These are phyloP conservation scores for Sordariomycetes sp. DNA, from an alignment of 2,329 filamentous ascomycete species.

Conservation along the genomic window DNA sequence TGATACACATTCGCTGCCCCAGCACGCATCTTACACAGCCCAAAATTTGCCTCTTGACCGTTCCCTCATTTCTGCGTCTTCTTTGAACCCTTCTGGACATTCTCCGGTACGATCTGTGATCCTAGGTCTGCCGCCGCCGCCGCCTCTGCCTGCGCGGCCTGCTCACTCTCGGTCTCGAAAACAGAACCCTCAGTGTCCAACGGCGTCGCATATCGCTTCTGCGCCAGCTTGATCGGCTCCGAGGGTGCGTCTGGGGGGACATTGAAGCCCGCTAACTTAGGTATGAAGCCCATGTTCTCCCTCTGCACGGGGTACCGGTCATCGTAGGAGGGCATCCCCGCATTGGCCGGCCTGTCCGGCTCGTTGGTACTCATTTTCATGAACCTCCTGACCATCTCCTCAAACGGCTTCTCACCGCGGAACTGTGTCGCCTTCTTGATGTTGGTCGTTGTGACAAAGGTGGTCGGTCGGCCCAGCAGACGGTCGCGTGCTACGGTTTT, in stretches of 20 bases:
- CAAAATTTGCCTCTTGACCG: no score
- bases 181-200: not conserved
- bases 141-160: constrained; percentile 18
- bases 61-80: no score
- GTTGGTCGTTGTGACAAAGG: constrained; percentile 68
- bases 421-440: constrained; percentile 79
- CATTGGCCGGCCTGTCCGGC: constrained; percentile 5
- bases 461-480: constrained; percentile 46
- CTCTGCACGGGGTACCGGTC: constrained; percentile 1
- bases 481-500: constrained; percentile 64
- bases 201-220: constrained; percentile 7
- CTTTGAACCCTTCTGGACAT: no score
- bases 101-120: constrained; percentile 17
- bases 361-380: constrained; percentile 15
- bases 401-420: constrained; percentile 58
- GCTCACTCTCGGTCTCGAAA: not conserved
- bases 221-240: constrained; percentile 12
- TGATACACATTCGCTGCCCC: no score
- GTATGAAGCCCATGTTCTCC: constrained; percentile 3
- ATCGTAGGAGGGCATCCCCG: constrained; percentile 1
- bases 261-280: constrained; percentile 1
- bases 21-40: no score
- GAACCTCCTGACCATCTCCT: constrained; percentile 47
- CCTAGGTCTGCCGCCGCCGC: constrained; percentile 15
- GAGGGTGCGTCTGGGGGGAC: constrained; percentile 1